Evolutionary conservation across 2,329 filamentous ascomycete genomes (phyloP).

Genomic region (Dactylonectria estremocensis): DNA sequence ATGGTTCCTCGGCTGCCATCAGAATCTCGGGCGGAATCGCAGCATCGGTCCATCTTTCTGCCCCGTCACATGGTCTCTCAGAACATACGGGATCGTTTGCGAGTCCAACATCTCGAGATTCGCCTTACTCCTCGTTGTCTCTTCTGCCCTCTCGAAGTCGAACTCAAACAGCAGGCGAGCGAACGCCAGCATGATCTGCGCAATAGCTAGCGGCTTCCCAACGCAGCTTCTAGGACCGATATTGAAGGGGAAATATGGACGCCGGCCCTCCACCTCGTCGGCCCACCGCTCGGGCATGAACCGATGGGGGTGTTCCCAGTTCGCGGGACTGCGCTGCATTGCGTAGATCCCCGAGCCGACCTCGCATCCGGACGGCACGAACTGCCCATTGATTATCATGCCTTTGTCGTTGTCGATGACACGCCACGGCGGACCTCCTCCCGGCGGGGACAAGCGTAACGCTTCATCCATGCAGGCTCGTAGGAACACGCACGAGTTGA

Average conservation of each 20-base stretch:
- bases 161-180: slow-evolving; percentile 28
- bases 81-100: too few relatives aligned
- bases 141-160: slow-evolving; percentile 22
- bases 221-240: slow-evolving; percentile 30
- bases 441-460: slow-evolving; percentile 5
- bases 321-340: slow-evolving; percentile 34
- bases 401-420: slow-evolving; percentile 26
- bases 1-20: too few relatives aligned
- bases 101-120: too few relatives aligned
- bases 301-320: slow-evolving; percentile 23
- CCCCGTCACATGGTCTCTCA: too few relatives aligned
- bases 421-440: slow-evolving; percentile 31
- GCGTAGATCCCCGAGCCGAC: slow-evolving; percentile 39
- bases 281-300: slow-evolving; percentile 33
- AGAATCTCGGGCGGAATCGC: too few relatives aligned
- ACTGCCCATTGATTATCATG: slow-evolving; percentile 32
- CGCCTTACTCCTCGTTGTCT: too few relatives aligned
- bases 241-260: slow-evolving; percentile 28
- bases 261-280: background rate
- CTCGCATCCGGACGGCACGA: slow-evolving; percentile 33
- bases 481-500: slow-evolving; percentile 12
- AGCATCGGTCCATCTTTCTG: too few relatives aligned
- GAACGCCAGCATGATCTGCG: slow-evolving; percentile 30
- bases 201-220: slow-evolving; percentile 28
- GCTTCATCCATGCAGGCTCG: slow-evolving; percentile 16